phyloP scores from a whole-genome alignment of 208 protist genomes.

The Wallacemonas sp. region DNA sequence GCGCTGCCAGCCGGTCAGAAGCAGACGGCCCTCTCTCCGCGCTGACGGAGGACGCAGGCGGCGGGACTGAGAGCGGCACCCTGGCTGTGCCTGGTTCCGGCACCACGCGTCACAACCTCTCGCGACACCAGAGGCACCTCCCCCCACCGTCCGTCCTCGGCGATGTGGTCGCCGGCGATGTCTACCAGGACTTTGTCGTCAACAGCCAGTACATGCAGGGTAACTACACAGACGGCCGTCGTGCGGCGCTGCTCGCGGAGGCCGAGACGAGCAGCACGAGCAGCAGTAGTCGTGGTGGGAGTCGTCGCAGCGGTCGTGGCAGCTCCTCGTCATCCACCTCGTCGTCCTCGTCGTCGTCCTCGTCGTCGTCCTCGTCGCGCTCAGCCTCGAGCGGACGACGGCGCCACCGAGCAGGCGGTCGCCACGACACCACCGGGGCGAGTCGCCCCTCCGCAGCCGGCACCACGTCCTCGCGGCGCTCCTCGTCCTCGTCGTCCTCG shows the following conservation, averaged over 20 bases:
- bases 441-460: background rate
- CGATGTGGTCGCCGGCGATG: constrained; percentile 18
- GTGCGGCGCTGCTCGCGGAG: constrained; percentile 10
- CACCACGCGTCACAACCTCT: constrained; percentile 12
- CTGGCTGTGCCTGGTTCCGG: background rate
- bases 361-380: too few relatives aligned
- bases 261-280: constrained; percentile 27
- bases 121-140: constrained; percentile 1
- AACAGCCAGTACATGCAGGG: constrained; percentile 51
- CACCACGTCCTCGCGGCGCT: background rate
- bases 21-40: too few relatives aligned
- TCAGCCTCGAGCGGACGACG: background rate
- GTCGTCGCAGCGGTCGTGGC: background rate
- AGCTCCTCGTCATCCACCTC: constrained; percentile 21
- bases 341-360: constrained; percentile 24
- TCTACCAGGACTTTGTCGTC: constrained; percentile 67
- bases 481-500: background rate
- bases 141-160: background rate
- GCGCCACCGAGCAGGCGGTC: background rate
- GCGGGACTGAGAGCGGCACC: background rate
- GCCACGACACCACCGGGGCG: background rate
- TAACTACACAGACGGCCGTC: constrained; percentile 47
- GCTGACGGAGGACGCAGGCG: too few relatives aligned
- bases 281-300: constrained; percentile 20
- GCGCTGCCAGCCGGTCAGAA: too few relatives aligned